Base-by-base conservation (phyloP, 2,329 filamentous ascomycete genomes). In the Sporothrix phasma region DNA sequence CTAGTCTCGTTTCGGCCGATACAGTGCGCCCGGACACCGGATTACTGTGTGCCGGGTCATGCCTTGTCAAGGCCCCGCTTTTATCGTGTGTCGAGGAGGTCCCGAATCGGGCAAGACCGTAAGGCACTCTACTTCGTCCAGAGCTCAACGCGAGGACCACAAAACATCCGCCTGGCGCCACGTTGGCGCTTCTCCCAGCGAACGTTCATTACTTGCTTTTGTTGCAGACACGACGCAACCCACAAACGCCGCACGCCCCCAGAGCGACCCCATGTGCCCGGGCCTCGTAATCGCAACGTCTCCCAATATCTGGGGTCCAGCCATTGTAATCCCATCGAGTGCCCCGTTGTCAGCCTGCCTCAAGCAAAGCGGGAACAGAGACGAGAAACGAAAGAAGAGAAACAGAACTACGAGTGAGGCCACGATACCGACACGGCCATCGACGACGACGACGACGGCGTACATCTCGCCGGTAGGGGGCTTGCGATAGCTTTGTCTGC, bases 261-360 rank as follows among this genome's bases (percentile, higher is more conserved):
- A n/a, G 17, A 47, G 47, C 47, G 13, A n/a, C 49, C 49, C 26
- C 49, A 34, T 37, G 8, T 31, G 34, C 24, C 34, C 60, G 49
- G 37, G 47, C 22, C 49, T 62, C 61, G 61, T 62, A 62, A 62
- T 56, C 49, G 46, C 61, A 62, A 62, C 61, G 61, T 54, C 47
- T 62, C 49, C 51, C 34, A 39, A 62, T 49, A 56, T 56, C 61
- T 22, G 47, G 39, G 37, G 61, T 56, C 39, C 31, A 53, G 47
- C 7, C 60, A 51, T 29, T 41, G 22, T 17, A 22, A 15, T n/a
- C 10, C n/a, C 29, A 29, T 62, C 22, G 47, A 62, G 29, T 26
- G 34, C 8, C 2, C 61, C 61, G 39, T 53, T 63, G 29, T 49
- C 41, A 58, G 43, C n/a, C 11, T 63, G 17, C 19, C 29, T 37